phyloP scores from a whole-genome alignment of 768 basidiomycete species.

The Tylopilus sp. region DNA sequence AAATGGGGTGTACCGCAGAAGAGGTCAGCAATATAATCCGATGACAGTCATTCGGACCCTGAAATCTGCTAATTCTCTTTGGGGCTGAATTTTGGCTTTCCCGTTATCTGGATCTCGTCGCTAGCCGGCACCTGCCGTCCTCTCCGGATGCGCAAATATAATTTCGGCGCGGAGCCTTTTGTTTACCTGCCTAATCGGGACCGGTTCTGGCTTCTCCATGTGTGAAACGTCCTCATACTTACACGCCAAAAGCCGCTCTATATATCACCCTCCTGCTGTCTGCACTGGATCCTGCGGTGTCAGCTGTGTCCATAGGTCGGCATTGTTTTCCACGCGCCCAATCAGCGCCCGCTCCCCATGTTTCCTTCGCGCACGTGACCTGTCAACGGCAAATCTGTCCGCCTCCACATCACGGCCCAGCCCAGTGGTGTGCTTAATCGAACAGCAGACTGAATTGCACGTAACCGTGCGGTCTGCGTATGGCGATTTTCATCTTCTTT shows the following conservation, averaged over 20 bases:
- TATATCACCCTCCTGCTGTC: slow-evolving; percentile 5
- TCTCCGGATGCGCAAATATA: slow-evolving; percentile 24
- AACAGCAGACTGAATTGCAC: slow-evolving; percentile 8
- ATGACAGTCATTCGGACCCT: slow-evolving; percentile 32
- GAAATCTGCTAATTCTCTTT: slow-evolving; percentile 28
- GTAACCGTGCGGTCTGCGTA: slow-evolving; percentile 15
- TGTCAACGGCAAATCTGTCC: slow-evolving; percentile 1
- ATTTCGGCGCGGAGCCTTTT: slow-evolving; percentile 34
- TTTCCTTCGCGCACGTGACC: slow-evolving; percentile 27
- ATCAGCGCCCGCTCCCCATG: slow-evolving; percentile 9
- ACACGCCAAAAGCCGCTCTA: slow-evolving; percentile 9
- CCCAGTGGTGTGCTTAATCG: slow-evolving; percentile 1
- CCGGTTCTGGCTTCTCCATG: slow-evolving; percentile 6
- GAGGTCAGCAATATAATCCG: slow-evolving; percentile 24
- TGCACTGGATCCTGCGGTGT: not conserved
- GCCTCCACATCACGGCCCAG: slow-evolving; percentile 6
- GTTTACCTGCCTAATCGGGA: slow-evolving; percentile 4
- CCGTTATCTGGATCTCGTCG: slow-evolving; percentile 32
- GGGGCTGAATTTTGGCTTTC: slow-evolving; percentile 33
- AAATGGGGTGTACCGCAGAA: slow-evolving; percentile 18
- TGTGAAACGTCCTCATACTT: slow-evolving; percentile 19
- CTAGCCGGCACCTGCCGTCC: slow-evolving; percentile 28
- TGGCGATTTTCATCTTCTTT: slow-evolving; percentile 20
- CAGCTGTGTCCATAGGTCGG: not conserved
- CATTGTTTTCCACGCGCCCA: not conserved